A percentile compares a stretch with the other conserved stretches of the same genome.
These are phyloP conservation scores for Eucalyptus globulus DNA, from an alignment of 345 rosid genomes.

Conservation along the genomic window DNA sequence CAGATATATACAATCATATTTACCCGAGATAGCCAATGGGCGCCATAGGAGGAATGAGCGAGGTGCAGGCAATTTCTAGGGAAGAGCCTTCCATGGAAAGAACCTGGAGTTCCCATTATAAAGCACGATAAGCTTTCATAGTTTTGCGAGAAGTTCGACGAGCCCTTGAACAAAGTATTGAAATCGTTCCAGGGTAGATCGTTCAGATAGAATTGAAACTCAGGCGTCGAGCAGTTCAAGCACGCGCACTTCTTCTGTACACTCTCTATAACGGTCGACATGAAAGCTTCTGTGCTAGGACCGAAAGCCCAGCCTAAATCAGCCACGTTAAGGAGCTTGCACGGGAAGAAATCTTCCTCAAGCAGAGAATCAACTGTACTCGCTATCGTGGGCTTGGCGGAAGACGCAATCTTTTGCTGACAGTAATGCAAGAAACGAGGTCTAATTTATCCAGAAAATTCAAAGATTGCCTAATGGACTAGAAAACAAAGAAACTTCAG, in stretches of 20 bases:
- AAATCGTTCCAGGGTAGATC: constrained; percentile 14
- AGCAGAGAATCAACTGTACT: neutral
- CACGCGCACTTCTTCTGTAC: neutral
- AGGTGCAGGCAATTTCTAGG: neutral
- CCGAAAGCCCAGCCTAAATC: constrained; percentile 8
- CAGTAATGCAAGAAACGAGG: neutral
- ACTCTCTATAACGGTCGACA: neutral
- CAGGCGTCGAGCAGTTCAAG: neutral
- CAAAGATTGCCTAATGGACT: neutral
- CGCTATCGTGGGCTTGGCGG: neutral
- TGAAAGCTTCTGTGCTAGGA: neutral
- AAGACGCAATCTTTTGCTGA: neutral
- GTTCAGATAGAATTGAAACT: neutral
- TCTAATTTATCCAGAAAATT: neutral
- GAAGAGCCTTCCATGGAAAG: constrained; percentile 8
- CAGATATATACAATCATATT: neutral
- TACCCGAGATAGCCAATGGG: constrained; percentile 20
- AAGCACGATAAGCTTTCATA: neutral
- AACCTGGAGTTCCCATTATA: constrained; percentile 4
- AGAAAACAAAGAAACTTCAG: neutral
- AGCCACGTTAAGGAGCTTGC: neutral
- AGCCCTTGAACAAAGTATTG: constrained; percentile 2
- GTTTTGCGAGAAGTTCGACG: neutral
- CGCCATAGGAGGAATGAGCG: constrained; percentile 2
- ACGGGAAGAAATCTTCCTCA: neutral